These are phyloP conservation scores for Panellus pusillus DNA, from an alignment of 768 basidiomycete genomes.

Conservation along the genomic window DNA sequence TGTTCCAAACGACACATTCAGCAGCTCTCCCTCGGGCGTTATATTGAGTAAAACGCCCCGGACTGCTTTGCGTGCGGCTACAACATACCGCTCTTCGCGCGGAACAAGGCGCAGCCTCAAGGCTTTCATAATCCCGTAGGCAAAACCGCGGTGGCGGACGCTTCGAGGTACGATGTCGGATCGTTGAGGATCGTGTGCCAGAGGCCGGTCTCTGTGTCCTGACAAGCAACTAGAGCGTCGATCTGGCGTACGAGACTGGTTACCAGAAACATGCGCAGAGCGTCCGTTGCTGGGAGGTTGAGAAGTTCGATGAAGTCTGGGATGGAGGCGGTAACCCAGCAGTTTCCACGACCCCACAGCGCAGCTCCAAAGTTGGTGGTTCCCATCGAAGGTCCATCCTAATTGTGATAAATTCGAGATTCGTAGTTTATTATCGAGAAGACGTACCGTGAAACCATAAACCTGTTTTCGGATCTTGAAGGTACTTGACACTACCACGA, in stretches of 20 bases:
- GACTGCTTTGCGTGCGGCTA: conserved; percentile 39
- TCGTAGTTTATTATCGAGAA: background rate
- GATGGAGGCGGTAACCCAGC: conserved; percentile 50
- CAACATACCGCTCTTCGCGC: conserved; percentile 39
- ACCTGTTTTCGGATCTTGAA: conserved; percentile 43
- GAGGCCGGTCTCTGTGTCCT: conserved; percentile 45
- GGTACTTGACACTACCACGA: conserved; percentile 40
- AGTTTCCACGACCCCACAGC: conserved; percentile 57
- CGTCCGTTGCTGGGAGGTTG: conserved; percentile 39
- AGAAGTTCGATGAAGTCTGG: conserved; percentile 51
- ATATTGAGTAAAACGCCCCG: conserved; percentile 45
- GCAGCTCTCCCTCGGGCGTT: conserved; percentile 45
- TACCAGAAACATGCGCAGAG: conserved; percentile 41
- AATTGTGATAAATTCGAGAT: background rate
- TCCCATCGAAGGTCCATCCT: conserved; percentile 48
- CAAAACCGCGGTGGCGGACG: conserved; percentile 48
- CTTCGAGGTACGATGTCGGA: conserved; percentile 50
- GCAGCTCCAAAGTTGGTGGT: conserved; percentile 48
- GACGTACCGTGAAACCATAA: conserved; percentile 49
- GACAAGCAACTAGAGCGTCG: conserved; percentile 45
- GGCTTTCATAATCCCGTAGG: conserved; percentile 46
- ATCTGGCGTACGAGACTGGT: conserved; percentile 45
- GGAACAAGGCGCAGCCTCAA: conserved; percentile 44
- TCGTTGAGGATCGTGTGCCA: conserved; percentile 60
- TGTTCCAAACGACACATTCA: conserved; percentile 52